Base-by-base conservation (phyloP, 2,329 filamentous ascomycete genomes). In the Clarireedia monteithiana region DNA sequence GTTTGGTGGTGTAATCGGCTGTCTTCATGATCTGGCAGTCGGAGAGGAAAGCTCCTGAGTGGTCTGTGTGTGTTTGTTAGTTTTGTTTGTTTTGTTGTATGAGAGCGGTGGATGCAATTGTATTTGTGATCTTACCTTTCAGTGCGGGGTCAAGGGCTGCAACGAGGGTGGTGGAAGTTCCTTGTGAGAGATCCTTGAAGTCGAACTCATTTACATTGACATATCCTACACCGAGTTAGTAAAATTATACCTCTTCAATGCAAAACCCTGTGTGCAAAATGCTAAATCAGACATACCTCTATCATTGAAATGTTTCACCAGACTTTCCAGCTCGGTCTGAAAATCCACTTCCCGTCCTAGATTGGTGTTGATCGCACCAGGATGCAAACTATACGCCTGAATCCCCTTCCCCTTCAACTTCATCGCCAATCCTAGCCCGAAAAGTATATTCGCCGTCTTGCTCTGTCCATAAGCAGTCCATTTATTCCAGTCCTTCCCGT, bases 381-480 rank as follows among this genome's bases (percentile, higher is more conserved):
- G 70, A 55, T 71, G 66, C 34, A 69, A 42, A n/a, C 65, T 64
- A 45, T 64, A 70, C 1, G 66, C 62, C n/a, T 61, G 62, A 4
- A 70, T 61, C 2, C 62, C 61, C 6, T 38, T 48, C 7, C 55
- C 58, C 60, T 2, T 63, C 30, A 72, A 56, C 30, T 62, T 62
- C 38, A 48, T 57, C 39, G 63, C 71, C 5, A 65, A 56, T 0
- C 56, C 67, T 44, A 71, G 59, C 1, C 62, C 61, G 48, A 70
- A 72, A 2, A 72, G 60, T 52, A 72, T 61, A 51, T 72, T 71
- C 7, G 68, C 70, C 3, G 69, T 60, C 58, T 73, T 73, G 59
- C 68, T 68, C 56, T 69, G 65, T 53, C 66, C 71, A 62, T 73
- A 73, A 2, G 52, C 70, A 14, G 69, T 64, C 48, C 71, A 62